These are phyloP conservation scores for Botrytis aclada DNA, from an alignment of 2,329 filamentous ascomycete species.

Conservation along the genomic window DNA sequence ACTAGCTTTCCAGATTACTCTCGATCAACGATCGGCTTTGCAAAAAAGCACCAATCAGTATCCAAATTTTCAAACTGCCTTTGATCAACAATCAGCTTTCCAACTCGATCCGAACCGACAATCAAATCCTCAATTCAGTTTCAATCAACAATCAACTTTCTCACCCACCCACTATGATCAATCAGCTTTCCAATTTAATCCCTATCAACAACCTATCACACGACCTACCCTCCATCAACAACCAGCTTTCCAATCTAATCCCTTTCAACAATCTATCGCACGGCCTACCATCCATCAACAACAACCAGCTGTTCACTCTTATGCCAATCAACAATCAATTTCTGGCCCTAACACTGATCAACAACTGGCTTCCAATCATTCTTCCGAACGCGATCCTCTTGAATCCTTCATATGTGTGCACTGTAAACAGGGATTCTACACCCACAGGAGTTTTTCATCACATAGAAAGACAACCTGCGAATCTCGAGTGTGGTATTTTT, in stretches of 20 bases:
- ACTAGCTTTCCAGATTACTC: not conserved
- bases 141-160: not conserved
- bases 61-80: no score
- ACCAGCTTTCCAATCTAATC: not conserved
- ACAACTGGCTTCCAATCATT: not conserved
- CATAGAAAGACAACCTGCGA: not conserved
- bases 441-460: no score
- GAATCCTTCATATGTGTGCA: accelerated
- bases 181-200: no score
- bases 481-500: not conserved
- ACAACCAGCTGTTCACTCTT: not conserved
- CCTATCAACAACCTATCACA: no score
- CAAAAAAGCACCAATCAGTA: not conserved
- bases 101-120: not conserved
- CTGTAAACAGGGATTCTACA: not conserved
- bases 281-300: not conserved
- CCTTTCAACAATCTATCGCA: not conserved
- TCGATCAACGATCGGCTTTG: not conserved
- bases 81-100: not conserved
- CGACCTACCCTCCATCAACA: not conserved
- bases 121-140: not conserved
- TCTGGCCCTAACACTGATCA: not conserved
- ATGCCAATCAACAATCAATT: not conserved
- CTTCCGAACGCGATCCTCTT: not conserved
- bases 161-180: no score